phyloP scores from a whole-genome alignment of 495 filamentous ascomycete species.

The Aspergillus heteromorphus region DNA sequence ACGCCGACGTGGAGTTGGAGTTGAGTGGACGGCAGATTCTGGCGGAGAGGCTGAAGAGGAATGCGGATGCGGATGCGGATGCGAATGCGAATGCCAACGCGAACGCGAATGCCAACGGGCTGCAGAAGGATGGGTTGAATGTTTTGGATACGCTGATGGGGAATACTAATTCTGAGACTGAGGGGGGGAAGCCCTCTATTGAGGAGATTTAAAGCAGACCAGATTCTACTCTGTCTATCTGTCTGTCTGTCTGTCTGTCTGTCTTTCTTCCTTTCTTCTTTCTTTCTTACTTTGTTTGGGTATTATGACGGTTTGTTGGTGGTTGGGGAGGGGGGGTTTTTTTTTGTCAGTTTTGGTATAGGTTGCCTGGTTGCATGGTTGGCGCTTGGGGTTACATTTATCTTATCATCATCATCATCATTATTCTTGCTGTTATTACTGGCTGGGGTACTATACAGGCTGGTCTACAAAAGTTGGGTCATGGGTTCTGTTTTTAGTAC shows the following conservation, averaged over 20 bases:
- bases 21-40: constrained; percentile 2
- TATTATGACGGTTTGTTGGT: too few relatives aligned
- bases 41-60: constrained; percentile 7
- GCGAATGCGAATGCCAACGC: constrained; percentile 31
- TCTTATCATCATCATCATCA: too few relatives aligned
- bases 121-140: too few relatives aligned
- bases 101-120: constrained; percentile 21
- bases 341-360: too few relatives aligned
- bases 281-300: too few relatives aligned
- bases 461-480: not conserved
- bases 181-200: constrained; percentile 35
- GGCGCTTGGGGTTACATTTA: constrained; percentile 9
- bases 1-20: constrained; percentile 7
- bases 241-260: too few relatives aligned
- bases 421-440: too few relatives aligned
- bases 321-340: too few relatives aligned
- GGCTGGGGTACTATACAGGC: not conserved
- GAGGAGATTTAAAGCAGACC: constrained; percentile 35
- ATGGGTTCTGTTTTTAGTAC: too few relatives aligned
- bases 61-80: constrained; percentile 24
- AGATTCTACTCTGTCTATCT: too few relatives aligned
- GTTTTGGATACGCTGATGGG: constrained; percentile 40
- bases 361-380: constrained; percentile 9
- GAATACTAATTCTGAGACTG: constrained; percentile 20
- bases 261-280: too few relatives aligned